These are phyloP conservation scores for Rubus parviflorus DNA, from an alignment of 306 rosid genomes.

Conservation along the genomic window DNA sequence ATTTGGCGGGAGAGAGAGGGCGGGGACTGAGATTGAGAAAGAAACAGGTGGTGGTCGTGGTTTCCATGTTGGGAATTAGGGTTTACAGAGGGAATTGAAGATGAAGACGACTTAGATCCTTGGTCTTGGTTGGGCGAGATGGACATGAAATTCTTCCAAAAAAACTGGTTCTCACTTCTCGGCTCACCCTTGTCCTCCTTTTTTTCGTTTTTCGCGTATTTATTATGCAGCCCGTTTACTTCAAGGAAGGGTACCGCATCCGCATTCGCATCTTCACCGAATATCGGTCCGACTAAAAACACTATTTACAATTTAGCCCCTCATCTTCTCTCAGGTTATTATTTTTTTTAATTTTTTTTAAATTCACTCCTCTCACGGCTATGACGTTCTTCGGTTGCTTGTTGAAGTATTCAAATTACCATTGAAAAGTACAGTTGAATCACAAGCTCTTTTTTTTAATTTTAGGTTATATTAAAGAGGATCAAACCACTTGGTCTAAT, in stretches of 20 bases:
- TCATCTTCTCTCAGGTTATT: neutral
- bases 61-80: conserved; percentile 76
- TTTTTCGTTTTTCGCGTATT: no score
- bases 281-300: neutral
- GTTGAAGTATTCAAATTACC: neutral
- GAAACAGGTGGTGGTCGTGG: neutral
- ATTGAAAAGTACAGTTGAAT: no score
- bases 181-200: neutral
- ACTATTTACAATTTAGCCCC: conserved; percentile 4
- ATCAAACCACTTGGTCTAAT: no score
- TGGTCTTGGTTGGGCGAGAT: conserved; percentile 86
- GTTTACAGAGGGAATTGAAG: conserved; percentile 39
- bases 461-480: no score
- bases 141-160: conserved; percentile 75
- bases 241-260: no score
- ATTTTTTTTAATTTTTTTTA: neutral
- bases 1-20: conserved; percentile 38
- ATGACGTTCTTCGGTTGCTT: no score
- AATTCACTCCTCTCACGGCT: no score
- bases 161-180: neutral
- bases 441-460: no score
- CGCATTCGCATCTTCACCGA: conserved; percentile 6
- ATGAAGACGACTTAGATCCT: conserved; percentile 54
- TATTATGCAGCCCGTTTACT: neutral
- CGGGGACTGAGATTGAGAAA: conserved; percentile 9